Base-by-base conservation (phyloP, 805 yeast species). In the Kodamaea leandrae region DNA sequence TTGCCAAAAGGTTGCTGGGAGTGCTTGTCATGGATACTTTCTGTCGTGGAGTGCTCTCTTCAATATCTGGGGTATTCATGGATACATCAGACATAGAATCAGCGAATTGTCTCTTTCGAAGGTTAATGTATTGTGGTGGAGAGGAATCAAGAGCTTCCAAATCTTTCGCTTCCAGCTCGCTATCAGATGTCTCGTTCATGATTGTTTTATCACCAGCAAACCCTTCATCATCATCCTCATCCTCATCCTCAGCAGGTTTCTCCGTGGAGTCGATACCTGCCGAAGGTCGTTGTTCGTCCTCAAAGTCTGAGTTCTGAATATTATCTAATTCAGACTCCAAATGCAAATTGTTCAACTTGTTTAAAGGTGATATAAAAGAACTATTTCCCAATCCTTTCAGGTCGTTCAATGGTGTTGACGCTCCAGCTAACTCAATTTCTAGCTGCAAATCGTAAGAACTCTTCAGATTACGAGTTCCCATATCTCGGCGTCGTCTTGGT, bases 351-450 rank as follows among this genome's bases (percentile, higher is more conserved):
- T 64, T 61, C 19, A 68, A 55, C 40, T 58, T 57, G 34, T 56
- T 58, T 42, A 66, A 58, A 13, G 74, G 74, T 6, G 72, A 66
- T 15, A 60, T 30, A 27, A 58, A 57, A 17, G 54, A 45, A 13
- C 42, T 43, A 26, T 43, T 40, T 25, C 46, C 45, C 15, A 30
- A 20, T 20, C 34, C 25, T 20, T 21, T 35, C 15, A 21, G n/a
- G 29, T 32, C 44, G 27, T 46, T 46, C 21, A 55, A 43, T 6
- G 63, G 63, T 6, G 63, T 58, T 12, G 60, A 54, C 1, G 60
- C 59, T 2, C 53, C 53, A 3, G 52, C 51, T 25, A 52, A 25
- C 15, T 45, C 46, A 38, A 40, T 40, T 25, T 40, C 43, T 19
- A 27, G 24, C 13, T 38, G 43, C 4, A 40, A 26, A 14, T 35